Evolutionary conservation across 768 basidiomycete species (phyloP).

Genomic region (Trametes cingulata): DNA sequence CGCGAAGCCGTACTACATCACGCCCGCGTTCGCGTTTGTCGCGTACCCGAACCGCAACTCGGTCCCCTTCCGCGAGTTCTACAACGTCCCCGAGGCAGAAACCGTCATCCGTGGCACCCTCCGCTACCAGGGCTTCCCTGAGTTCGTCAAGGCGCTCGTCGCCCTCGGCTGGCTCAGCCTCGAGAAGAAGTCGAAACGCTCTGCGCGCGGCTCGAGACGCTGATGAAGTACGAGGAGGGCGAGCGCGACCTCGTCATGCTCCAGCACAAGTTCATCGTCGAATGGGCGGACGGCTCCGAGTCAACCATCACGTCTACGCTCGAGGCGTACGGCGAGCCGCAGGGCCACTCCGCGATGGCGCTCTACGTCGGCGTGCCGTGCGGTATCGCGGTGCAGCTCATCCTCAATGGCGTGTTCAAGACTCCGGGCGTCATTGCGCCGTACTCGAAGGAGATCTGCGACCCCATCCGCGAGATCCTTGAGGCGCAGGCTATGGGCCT

Average conservation of each 20-base stretch:
- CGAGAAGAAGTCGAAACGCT: conserved; percentile 85
- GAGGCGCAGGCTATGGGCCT: conserved; percentile 78
- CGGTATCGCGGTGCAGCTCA: conserved; percentile 89
- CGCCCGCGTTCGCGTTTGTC: conserved; percentile 94
- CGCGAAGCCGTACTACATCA: conserved; percentile 93
- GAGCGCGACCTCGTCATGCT: conserved; percentile 97
- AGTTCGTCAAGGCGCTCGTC: conserved; percentile 87
- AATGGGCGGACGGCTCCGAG: conserved; percentile 80
- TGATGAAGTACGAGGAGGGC: conserved; percentile 89
- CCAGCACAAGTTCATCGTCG: conserved; percentile 95
- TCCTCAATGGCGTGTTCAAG: conserved; percentile 82
- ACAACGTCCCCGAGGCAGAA: conserved; percentile 92
- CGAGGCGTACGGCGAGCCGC: conserved; percentile 80
- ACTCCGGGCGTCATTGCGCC: conserved; percentile 83
- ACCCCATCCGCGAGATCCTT: conserved; percentile 63
- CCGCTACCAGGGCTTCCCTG: conserved; percentile 95
- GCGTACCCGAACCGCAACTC: conserved; percentile 98
- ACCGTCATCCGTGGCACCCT: conserved; percentile 91
- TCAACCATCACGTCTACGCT: conserved; percentile 90
- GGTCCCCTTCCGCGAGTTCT: conserved; percentile 85
- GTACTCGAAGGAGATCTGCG: conserved; percentile 83
- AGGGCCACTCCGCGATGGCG: conserved; percentile 90
- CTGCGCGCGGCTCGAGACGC: conserved; percentile 82
- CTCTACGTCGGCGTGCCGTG: conserved; percentile 89
- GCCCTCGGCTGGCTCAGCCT: conserved; percentile 86